Evolutionary conservation across 2,329 filamentous ascomycete species (phyloP).

Genomic region (Zymoseptoria ardabiliae): DNA sequence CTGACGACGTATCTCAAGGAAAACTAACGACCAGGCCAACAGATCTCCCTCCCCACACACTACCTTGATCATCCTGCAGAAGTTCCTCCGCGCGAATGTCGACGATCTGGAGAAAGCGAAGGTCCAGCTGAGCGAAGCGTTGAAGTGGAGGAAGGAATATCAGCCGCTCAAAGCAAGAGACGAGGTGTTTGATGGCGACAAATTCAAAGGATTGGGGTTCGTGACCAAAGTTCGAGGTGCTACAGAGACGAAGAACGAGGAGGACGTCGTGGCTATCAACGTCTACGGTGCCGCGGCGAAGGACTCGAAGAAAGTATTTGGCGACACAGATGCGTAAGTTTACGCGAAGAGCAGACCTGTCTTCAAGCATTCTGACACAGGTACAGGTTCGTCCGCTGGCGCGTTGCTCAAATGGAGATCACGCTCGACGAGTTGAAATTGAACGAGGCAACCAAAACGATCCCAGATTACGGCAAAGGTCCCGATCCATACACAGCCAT

Average conservation of each 20-base stretch:
- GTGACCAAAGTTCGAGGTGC: slow-evolving; percentile 61
- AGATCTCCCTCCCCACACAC: slow-evolving; percentile 50
- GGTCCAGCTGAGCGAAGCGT: slow-evolving; percentile 68
- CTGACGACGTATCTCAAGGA: neutral
- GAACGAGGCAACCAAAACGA: slow-evolving; percentile 58
- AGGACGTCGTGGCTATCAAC: slow-evolving; percentile 78
- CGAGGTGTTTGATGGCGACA: slow-evolving; percentile 55
- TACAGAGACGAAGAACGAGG: slow-evolving; percentile 46
- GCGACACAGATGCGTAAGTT: slow-evolving; percentile 68
- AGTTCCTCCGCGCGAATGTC: slow-evolving; percentile 86
- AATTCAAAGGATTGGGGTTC: slow-evolving; percentile 74
- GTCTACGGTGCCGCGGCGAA: slow-evolving; percentile 82
- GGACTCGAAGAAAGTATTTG: slow-evolving; percentile 73
- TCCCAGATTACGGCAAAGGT: slow-evolving; percentile 58
- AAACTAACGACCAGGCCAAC: slow-evolving; percentile 9
- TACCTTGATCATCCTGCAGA: slow-evolving; percentile 79
- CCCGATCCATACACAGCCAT: slow-evolving; percentile 82
- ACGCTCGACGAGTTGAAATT: slow-evolving; percentile 69
- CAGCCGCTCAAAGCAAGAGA: slow-evolving; percentile 60
- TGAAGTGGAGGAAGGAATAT: slow-evolving; percentile 74
- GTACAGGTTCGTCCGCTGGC: slow-evolving; percentile 77
- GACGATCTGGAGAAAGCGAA: slow-evolving; percentile 66
- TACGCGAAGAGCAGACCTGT: neutral
- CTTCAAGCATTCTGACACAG: neutral
- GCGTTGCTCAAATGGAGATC: slow-evolving; percentile 83